A percentile compares a stretch with the other conserved stretches of the same genome.
Evolutionary conservation across 306 rosid species (phyloP).

Genomic region (Vigna nakashimae): DNA sequence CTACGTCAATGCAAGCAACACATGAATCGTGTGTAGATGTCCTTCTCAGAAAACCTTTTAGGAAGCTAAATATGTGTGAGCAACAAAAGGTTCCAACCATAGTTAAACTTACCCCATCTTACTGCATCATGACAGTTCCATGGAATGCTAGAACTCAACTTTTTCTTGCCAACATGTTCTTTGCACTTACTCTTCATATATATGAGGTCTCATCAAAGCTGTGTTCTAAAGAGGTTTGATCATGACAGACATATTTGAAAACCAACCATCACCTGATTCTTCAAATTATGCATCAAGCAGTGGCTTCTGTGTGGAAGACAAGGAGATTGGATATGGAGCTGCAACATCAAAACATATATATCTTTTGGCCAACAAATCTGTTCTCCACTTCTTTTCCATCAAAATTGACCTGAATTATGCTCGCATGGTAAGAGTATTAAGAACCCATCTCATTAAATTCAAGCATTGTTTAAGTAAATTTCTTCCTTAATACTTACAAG

Average conservation of each 20-base stretch:
- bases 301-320: slow-evolving; percentile 54
- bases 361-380: slow-evolving; percentile 39
- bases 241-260: slow-evolving; percentile 59
- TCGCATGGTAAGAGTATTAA: slow-evolving; percentile 61
- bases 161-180: slow-evolving; percentile 47
- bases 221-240: slow-evolving; percentile 38
- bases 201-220: slow-evolving; percentile 31
- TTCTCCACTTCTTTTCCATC: slow-evolving; percentile 28
- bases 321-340: slow-evolving; percentile 51
- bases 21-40: slow-evolving; percentile 64
- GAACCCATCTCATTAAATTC: neutral
- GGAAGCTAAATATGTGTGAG: slow-evolving; percentile 47
- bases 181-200: slow-evolving; percentile 36
- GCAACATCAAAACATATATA: slow-evolving; percentile 40
- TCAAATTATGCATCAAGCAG: slow-evolving; percentile 58
- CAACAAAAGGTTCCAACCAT: slow-evolving; percentile 48
- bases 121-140: slow-evolving; percentile 44
- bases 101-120: slow-evolving; percentile 39
- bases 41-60: slow-evolving; percentile 20
- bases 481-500: neutral
- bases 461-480: neutral
- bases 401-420: slow-evolving; percentile 51
- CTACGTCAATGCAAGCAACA: slow-evolving; percentile 46
- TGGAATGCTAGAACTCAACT: slow-evolving; percentile 38
- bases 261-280: slow-evolving; percentile 49